A percentile compares a stretch with the other conserved stretches of the same genome.
Conservation (phyloP, 805 yeast genomes). For the Crinitomyces ghanaensis region DNA sequence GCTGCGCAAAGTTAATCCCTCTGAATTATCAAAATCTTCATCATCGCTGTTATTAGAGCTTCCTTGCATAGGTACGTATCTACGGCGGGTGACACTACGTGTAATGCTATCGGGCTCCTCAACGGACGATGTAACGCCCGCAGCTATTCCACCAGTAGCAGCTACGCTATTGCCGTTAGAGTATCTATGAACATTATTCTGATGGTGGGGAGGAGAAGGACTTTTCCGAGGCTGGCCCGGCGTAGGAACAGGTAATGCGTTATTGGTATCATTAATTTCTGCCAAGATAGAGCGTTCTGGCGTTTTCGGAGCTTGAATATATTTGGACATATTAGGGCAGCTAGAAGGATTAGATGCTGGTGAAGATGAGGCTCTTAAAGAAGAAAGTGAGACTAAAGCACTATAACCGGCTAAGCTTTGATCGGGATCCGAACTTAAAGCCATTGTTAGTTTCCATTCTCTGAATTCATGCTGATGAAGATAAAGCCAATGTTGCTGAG, state of each 20-base stretch:
- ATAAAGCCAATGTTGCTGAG: constrained; percentile 98
- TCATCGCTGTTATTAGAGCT: constrained; percentile 35
- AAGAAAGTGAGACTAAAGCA: constrained; percentile 23
- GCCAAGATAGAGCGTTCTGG: constrained; percentile 69
- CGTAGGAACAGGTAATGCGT: constrained; percentile 80
- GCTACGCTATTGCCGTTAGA: constrained; percentile 4
- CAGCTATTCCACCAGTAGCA: constrained; percentile 1
- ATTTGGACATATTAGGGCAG: not conserved
- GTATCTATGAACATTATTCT: not conserved
- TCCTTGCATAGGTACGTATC: constrained; percentile 2
- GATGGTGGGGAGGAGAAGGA: constrained; percentile 13
- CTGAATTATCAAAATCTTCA: constrained; percentile 21
- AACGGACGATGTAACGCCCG: constrained; percentile 4
- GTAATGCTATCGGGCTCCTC: constrained; percentile 3
- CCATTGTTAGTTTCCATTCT: constrained; percentile 93
- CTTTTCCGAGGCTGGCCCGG: constrained; percentile 94
- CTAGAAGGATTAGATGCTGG: constrained; percentile 1
- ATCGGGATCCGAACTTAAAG: constrained; percentile 52
- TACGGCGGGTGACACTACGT: not conserved
- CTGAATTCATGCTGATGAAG: constrained; percentile 92
- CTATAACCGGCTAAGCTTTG: constrained; percentile 27
- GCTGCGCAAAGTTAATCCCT: constrained; percentile 4
- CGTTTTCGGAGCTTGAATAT: constrained; percentile 42
- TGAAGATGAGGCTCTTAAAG: constrained; percentile 5
- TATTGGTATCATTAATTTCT: constrained; percentile 50